These are phyloP conservation scores for Westerdykella sp. DNA, from an alignment of 2,329 filamentous ascomycete genomes.

Conservation along the genomic window DNA sequence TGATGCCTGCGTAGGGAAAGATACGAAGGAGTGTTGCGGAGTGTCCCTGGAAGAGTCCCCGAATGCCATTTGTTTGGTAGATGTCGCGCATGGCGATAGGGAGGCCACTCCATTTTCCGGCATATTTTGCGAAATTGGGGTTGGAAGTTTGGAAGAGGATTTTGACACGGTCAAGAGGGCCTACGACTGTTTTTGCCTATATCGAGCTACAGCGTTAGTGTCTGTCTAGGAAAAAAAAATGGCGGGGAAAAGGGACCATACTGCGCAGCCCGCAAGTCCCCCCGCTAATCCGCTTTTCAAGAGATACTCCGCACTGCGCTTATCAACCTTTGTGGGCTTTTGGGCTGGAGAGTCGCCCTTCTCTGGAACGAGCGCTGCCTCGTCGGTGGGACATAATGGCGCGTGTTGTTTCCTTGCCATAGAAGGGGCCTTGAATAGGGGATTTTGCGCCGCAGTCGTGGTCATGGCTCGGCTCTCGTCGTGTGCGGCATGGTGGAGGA, in stretches of 20 bases:
- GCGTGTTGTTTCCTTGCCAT: conserved; percentile 28
- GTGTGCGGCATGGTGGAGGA: conserved; percentile 31
- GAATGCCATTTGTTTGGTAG: conserved; percentile 63
- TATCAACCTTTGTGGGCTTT: conserved; percentile 49
- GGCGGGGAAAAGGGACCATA: conserved; percentile 43
- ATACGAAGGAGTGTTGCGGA: conserved; percentile 90
- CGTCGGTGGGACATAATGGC: conserved; percentile 47
- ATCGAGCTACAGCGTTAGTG: conserved; percentile 7
- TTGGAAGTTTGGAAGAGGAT: conserved; percentile 97
- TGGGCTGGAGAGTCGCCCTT: conserved; percentile 1
- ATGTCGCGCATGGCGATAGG: conserved; percentile 79
- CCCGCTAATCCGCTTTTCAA: conserved; percentile 79
- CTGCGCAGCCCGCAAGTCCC: conserved; percentile 84
- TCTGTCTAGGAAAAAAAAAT: neutral
- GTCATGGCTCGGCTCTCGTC: conserved; percentile 35
- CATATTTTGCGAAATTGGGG: conserved; percentile 88
- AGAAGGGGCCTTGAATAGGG: conserved; percentile 10
- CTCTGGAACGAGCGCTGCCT: conserved; percentile 46
- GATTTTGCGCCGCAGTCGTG: conserved; percentile 21
- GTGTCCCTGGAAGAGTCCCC: conserved; percentile 85
- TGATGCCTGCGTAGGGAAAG: conserved; percentile 96
- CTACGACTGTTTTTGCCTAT: conserved; percentile 91
- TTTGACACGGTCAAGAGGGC: conserved; percentile 93
- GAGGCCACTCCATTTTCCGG: conserved; percentile 80
- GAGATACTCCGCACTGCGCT: conserved; percentile 75